phyloP scores from a whole-genome alignment of 306 rosid genomes.

The Begonia peltatifolia region DNA sequence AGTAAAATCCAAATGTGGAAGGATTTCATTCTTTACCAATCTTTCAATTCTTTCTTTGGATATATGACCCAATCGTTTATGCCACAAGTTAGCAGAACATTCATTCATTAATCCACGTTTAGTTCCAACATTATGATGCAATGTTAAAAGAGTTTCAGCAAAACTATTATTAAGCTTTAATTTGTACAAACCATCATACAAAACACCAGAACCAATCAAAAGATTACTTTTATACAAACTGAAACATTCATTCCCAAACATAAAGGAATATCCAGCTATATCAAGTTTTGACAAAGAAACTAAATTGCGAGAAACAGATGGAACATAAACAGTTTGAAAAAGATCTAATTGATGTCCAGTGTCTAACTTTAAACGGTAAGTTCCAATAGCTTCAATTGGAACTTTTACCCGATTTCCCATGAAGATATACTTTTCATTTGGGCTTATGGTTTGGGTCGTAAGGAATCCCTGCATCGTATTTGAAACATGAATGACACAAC shows the following conservation, averaged over 20 bases:
- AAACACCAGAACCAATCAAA: background rate
- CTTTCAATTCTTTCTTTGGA: background rate
- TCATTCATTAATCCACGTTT: background rate
- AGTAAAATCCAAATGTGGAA: background rate
- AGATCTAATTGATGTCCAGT: background rate
- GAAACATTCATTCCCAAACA: background rate
- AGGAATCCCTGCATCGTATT: background rate
- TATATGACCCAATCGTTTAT: background rate
- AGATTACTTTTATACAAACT: background rate
- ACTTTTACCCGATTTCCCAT: background rate
- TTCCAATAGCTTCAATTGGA: background rate
- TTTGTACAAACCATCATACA: background rate
- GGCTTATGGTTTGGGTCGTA: background rate
- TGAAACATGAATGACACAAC: background rate
- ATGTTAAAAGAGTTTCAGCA: background rate
- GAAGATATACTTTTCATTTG: background rate
- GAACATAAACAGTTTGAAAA: background rate
- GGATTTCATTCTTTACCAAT: background rate
- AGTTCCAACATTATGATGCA: conserved; percentile 1
- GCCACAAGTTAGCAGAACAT: background rate
- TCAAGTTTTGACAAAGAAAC: background rate
- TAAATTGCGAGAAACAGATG: background rate
- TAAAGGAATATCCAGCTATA: background rate
- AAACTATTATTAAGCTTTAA: background rate
- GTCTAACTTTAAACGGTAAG: background rate